phyloP scores from a whole-genome alignment of 306 rosid genomes.

The Vicia villosa region DNA sequence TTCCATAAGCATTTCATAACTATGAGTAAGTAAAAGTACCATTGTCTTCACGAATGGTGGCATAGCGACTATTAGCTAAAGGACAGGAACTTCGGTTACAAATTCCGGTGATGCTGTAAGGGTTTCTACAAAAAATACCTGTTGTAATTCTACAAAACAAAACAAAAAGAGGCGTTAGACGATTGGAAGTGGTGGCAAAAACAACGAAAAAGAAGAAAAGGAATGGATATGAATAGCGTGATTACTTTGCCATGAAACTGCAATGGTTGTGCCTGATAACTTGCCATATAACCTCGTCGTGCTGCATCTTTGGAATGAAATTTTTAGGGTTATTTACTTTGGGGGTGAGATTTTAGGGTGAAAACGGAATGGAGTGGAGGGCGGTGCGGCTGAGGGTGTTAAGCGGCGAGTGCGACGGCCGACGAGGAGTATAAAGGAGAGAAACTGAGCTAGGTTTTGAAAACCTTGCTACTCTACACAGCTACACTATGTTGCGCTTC shows the following conservation, averaged over 20 bases:
- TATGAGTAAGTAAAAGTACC: constrained; percentile 49
- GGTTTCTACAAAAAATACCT: constrained; percentile 84
- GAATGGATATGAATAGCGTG: too few species aligned
- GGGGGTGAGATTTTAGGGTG: too few species aligned
- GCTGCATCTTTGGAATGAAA: constrained; percentile 38
- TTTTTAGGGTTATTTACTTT: background rate
- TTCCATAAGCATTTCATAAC: constrained; percentile 16
- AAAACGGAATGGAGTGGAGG: too few species aligned
- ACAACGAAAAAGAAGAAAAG: too few species aligned
- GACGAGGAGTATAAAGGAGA: too few species aligned
- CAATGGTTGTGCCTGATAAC: constrained; percentile 56
- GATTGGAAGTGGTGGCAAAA: background rate
- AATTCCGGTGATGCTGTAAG: constrained; percentile 82
- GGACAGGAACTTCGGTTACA: constrained; percentile 89
- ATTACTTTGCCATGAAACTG: constrained; percentile 51
- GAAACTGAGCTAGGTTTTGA: too few species aligned
- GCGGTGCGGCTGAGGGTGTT: too few species aligned
- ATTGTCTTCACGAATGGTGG: constrained; percentile 86
- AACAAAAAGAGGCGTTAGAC: background rate
- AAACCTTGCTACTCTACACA: too few species aligned
- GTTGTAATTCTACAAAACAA: constrained; percentile 60
- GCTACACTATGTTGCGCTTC: too few species aligned
- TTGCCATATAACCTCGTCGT: constrained; percentile 58
- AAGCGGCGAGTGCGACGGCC: too few species aligned
- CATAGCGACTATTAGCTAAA: constrained; percentile 91